These are phyloP conservation scores for Monosporascus sp. DNA, from an alignment of 2,329 filamentous ascomycete species.

Conservation along the genomic window DNA sequence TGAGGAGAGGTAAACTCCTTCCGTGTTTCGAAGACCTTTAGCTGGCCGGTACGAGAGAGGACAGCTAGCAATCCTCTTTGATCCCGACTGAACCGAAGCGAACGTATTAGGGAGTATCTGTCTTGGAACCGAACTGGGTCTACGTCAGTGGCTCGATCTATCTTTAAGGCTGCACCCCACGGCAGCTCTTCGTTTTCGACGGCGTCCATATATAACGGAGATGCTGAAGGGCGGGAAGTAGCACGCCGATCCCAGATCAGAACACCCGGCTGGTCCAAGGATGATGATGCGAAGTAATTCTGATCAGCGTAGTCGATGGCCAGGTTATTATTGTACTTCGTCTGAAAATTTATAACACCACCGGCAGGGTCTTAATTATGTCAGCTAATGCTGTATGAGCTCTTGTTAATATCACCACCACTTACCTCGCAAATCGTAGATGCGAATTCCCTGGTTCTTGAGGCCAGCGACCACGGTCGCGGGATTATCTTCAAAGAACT, in stretches of 20 bases:
- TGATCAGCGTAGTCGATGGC: slow-evolving; percentile 74
- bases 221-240: slow-evolving; percentile 47
- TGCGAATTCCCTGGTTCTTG: slow-evolving; percentile 66
- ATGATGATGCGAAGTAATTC: slow-evolving; percentile 80
- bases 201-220: slow-evolving; percentile 50
- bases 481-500: slow-evolving; percentile 74
- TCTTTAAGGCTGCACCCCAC: slow-evolving; percentile 56
- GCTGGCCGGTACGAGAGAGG: slow-evolving; percentile 57
- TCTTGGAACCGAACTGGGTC: slow-evolving; percentile 47
- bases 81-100: slow-evolving; percentile 58
- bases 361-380: slow-evolving; percentile 39
- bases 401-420: not conserved
- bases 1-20: slow-evolving; percentile 45
- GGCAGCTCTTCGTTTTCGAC: slow-evolving; percentile 57
- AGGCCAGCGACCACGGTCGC: slow-evolving; percentile 72
- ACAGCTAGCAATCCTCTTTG: slow-evolving; percentile 57
- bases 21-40: slow-evolving; percentile 55
- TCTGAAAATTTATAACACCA: slow-evolving; percentile 55
- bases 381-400: slow-evolving; percentile 10
- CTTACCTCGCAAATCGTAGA: slow-evolving; percentile 74
- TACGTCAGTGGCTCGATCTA: slow-evolving; percentile 53
- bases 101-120: slow-evolving; percentile 57
- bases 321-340: slow-evolving; percentile 64
- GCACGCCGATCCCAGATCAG: slow-evolving; percentile 74
- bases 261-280: slow-evolving; percentile 67